Evolutionary conservation across 2,329 filamentous ascomycete species (phyloP), one percentile per base, ranked within the genome.

Genomic region (Rutstroemia sydowiana): DNA sequence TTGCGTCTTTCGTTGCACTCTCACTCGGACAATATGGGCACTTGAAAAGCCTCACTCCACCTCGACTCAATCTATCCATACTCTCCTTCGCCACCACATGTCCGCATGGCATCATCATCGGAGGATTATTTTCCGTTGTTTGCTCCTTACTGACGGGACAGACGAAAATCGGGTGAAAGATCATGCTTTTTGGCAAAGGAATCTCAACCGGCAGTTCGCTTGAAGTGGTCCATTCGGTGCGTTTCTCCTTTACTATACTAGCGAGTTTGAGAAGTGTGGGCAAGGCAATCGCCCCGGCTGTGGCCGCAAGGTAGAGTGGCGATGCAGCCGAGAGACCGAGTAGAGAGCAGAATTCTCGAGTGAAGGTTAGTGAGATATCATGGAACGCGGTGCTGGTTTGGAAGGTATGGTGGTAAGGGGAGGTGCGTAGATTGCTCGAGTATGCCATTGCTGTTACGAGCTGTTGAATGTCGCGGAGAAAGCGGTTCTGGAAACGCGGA

Each of bases 111-210:
- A 98, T 83, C 80, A 96, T 93, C 87, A 97, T 95, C 2, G 93
- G 90, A 10, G 93, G 93, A 67, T 98, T 98, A 21, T 77, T 72
- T 63, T 95, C 90, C 0, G 92, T 98, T 0, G 87, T 90, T 69
- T 98, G 93, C 66, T 96, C 93, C 68, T 97, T 97, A 63, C 86
- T 91, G 5, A 98, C 93, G 0, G 93, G 93, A 65, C 93, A 98
- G 39, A 98, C 93, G 66, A 98, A 98, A 65, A 98, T 96, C 51
- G 87, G 87, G 69, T 98, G 93, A 73, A 95, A 98, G 45, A 84
- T 73, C 77, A 81, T 81, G 58, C 73, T 76, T 45, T 69, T 65
- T 0, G 80, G 79, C 2, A 84, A 70, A 2, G 79, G 76, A 1
- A 79, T 83, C 62, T 88, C 77, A 65, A 91, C 93, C 0, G 92